A percentile compares a stretch with the other conserved stretches of the same genome.
These are phyloP conservation scores for Pythium dissotocum DNA, from an alignment of 352 stramenopile genomes.

Conservation along the genomic window DNA sequence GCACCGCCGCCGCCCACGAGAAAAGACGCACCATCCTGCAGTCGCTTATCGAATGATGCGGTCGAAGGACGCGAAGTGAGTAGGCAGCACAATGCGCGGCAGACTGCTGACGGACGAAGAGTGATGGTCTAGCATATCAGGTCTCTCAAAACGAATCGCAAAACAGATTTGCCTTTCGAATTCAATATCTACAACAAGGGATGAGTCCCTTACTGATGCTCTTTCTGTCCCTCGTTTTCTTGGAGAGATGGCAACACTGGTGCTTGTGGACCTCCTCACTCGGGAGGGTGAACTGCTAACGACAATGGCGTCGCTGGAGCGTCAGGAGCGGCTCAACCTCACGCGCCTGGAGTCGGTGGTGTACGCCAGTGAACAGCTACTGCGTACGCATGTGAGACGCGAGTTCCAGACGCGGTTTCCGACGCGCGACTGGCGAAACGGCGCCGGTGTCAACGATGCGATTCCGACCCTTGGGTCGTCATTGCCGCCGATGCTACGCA, in stretches of 20 bases:
- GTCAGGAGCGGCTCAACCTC: neutral
- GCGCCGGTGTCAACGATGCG: neutral
- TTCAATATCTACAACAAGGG: neutral
- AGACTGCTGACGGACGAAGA: slow-evolving; percentile 3
- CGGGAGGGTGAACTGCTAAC: neutral
- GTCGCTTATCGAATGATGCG: neutral
- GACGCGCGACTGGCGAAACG: neutral
- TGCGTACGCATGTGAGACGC: neutral
- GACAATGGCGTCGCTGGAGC: neutral
- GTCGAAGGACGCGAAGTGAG: neutral
- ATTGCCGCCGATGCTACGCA: neutral
- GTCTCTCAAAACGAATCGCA: neutral
- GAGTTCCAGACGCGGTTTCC: neutral
- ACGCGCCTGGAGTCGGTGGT: neutral
- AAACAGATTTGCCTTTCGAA: neutral
- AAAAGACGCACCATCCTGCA: slow-evolving; percentile 16
- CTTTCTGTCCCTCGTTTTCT: neutral
- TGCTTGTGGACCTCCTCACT: neutral
- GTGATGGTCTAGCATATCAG: slow-evolving; percentile 14
- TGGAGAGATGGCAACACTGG: neutral
- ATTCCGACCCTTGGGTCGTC: neutral
- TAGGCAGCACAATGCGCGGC: neutral
- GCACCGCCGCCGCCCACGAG: neutral
- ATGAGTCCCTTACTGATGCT: neutral
- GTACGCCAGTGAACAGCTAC: neutral